These are phyloP conservation scores for Russula virescens DNA, from an alignment of 768 basidiomycete species.

Conservation along the genomic window DNA sequence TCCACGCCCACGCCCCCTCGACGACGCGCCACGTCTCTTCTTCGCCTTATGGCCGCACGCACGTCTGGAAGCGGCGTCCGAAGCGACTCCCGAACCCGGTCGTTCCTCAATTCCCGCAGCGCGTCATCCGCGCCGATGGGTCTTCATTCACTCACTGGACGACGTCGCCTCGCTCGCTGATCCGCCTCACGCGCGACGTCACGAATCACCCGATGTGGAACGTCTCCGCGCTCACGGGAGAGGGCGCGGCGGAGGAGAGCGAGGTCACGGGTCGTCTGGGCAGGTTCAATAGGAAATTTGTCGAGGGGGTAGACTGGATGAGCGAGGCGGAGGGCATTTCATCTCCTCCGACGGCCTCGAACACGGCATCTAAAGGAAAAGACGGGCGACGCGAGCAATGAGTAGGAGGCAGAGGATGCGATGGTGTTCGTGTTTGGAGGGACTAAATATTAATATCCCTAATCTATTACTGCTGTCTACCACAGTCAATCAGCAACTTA, in stretches of 20 bases:
- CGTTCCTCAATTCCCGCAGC: conserved; percentile 82
- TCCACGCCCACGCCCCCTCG: not conserved
- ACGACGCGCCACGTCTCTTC: conserved; percentile 47
- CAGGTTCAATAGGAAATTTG: conserved; percentile 73
- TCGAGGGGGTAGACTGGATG: conserved; percentile 38
- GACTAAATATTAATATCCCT: conserved; percentile 11
- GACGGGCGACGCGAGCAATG: not conserved
- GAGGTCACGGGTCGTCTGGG: conserved; percentile 73
- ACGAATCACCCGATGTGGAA: conserved; percentile 90
- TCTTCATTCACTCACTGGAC: conserved; percentile 85
- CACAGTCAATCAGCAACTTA: not conserved
- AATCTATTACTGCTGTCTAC: conserved; percentile 7
- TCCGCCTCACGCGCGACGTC: conserved; percentile 79
- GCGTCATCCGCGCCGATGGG: conserved; percentile 81
- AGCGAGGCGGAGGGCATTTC: conserved; percentile 16
- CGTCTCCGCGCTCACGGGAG: conserved; percentile 44
- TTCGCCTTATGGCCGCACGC: conserved; percentile 80
- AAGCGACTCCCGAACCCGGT: conserved; percentile 73
- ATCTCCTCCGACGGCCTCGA: not conserved
- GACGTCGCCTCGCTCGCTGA: conserved; percentile 74
- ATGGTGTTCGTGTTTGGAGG: not conserved
- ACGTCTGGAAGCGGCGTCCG: conserved; percentile 68
- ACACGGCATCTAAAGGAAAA: not conserved
- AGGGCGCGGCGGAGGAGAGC: conserved; percentile 55
- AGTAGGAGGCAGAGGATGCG: conserved; percentile 1